Evolutionary conservation across 345 rosid species (phyloP).

Genomic region (Arabidopsis suecica): DNA sequence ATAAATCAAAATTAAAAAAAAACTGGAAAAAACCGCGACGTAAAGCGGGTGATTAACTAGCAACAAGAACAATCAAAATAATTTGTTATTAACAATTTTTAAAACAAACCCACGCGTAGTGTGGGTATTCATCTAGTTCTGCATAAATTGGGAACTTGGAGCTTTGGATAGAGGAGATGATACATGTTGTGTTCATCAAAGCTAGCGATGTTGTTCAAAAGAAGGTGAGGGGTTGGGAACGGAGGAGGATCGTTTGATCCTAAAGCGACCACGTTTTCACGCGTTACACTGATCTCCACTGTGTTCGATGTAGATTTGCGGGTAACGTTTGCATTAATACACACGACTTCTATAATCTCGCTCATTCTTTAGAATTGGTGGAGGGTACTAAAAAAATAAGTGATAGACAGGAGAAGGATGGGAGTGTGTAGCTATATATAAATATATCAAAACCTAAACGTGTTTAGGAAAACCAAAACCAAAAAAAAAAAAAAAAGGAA

Average conservation of each 20-base stretch:
- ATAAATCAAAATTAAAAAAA: too few species aligned
- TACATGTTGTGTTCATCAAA: background rate
- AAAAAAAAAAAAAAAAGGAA: too few species aligned
- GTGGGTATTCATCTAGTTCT: too few species aligned
- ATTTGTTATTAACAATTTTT: too few species aligned
- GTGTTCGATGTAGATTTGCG: background rate
- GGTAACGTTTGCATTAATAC: background rate
- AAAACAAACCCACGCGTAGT: too few species aligned
- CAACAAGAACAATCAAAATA: too few species aligned
- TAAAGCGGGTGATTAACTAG: too few species aligned
- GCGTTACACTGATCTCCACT: background rate
- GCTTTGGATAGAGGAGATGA: background rate
- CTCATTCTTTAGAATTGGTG: background rate
- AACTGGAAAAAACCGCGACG: too few species aligned
- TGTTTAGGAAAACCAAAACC: too few species aligned
- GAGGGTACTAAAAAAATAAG: background rate
- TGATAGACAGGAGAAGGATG: too few species aligned
- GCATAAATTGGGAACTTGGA: background rate
- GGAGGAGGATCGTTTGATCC: background rate
- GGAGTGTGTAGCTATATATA: too few species aligned
- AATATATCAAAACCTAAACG: too few species aligned
- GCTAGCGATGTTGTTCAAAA: background rate
- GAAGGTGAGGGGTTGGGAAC: background rate
- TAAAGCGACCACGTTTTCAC: background rate
- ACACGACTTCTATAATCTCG: background rate